These are phyloP conservation scores for Ophiobolus disseminans DNA, from an alignment of 2,329 filamentous ascomycete genomes.

Conservation along the genomic window DNA sequence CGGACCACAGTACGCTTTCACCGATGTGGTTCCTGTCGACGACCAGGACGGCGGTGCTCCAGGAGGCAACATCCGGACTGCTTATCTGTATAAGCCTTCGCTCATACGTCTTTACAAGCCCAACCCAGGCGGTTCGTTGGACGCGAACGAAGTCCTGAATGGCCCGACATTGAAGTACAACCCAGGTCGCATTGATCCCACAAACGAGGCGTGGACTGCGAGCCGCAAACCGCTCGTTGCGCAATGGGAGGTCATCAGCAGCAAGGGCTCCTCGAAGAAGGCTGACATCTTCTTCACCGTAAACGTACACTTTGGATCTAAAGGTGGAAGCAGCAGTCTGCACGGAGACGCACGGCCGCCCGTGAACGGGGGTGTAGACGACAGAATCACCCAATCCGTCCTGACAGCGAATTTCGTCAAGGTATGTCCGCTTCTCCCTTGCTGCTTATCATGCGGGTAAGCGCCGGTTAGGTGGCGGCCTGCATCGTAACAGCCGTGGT, in stretches of 20 bases:
- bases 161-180: slow-evolving; percentile 70
- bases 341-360: slow-evolving; percentile 72
- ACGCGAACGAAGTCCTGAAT: slow-evolving; percentile 65
- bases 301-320: slow-evolving; percentile 73
- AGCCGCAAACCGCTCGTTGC: slow-evolving; percentile 73
- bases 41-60: slow-evolving; percentile 70
- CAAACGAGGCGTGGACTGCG: slow-evolving; percentile 64
- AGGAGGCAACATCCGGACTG: slow-evolving; percentile 74
- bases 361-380: slow-evolving; percentile 68
- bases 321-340: slow-evolving; percentile 69
- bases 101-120: slow-evolving; percentile 66
- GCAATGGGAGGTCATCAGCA: slow-evolving; percentile 66
- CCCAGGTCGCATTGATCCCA: slow-evolving; percentile 71
- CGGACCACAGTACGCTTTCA: slow-evolving; percentile 63
- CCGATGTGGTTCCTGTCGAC: slow-evolving; percentile 66
- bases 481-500: slow-evolving; percentile 18
- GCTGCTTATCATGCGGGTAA: slow-evolving; percentile 7
- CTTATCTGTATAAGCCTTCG: slow-evolving; percentile 71
- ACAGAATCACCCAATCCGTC: slow-evolving; percentile 55
- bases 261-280: slow-evolving; percentile 51
- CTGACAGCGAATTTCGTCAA: slow-evolving; percentile 58
- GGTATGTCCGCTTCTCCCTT: slow-evolving; percentile 26
- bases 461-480: slow-evolving; percentile 15
- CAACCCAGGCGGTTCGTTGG: slow-evolving; percentile 62
- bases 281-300: slow-evolving; percentile 67